Percentiles rank a stretch among this genome's conserved stretches.
These are phyloP conservation scores for Tetradesmus lagerheimii DNA, from an alignment of 139 green algal species.

Conservation along the genomic window DNA sequence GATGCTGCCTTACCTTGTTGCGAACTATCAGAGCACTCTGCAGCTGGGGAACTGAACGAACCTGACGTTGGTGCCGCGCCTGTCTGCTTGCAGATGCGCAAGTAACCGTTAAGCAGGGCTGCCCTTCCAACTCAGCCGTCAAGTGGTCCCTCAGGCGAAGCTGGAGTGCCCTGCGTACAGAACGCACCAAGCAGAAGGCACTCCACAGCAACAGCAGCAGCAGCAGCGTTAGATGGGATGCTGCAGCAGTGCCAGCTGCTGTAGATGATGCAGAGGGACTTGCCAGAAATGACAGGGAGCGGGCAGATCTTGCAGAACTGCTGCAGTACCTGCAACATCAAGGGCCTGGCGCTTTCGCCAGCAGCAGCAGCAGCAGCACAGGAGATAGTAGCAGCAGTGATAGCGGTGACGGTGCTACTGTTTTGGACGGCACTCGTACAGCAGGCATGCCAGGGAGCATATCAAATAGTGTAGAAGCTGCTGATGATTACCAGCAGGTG, in stretches of 20 bases:
- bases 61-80: neutral
- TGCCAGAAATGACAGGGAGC: neutral
- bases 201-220: neutral
- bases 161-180: neutral
- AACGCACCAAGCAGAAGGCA: neutral
- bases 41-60: too few relatives aligned
- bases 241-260: constrained; percentile 15
- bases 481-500: neutral
- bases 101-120: neutral
- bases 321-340: constrained; percentile 4
- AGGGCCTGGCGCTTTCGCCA: neutral
- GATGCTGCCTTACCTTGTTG: too few relatives aligned
- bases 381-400: neutral
- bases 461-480: too few relatives aligned
- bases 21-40: too few relatives aligned
- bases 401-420: neutral
- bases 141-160: neutral
- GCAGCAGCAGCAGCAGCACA: neutral
- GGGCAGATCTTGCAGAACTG: neutral
- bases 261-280: neutral
- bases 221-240: neutral
- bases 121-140: neutral
- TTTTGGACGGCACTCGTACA: neutral
- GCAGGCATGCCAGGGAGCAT: neutral
- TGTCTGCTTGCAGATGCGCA: neutral